These are phyloP conservation scores for Capsella bursapastoris DNA, from an alignment of 345 rosid species.

Conservation along the genomic window DNA sequence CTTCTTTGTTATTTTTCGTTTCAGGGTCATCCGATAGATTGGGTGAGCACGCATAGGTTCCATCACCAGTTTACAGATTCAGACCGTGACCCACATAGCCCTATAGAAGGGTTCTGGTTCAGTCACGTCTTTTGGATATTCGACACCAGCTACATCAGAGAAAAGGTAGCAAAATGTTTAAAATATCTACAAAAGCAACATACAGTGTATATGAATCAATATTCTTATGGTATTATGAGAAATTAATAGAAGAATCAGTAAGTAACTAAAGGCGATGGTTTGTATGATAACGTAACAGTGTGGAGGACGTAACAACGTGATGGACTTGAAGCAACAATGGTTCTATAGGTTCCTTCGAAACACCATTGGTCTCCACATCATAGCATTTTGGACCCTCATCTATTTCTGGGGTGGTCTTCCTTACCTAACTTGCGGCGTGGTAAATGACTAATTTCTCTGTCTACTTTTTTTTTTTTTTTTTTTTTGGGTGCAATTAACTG, in stretches of 20 bases:
- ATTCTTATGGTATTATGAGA: neutral
- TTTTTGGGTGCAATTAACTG: neutral
- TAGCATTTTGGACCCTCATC: slow-evolving; percentile 57
- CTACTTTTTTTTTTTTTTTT: neutral
- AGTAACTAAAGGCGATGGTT: neutral
- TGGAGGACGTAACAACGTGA: slow-evolving; percentile 77
- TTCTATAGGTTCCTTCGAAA: slow-evolving; percentile 68
- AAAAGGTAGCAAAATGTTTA: slow-evolving; percentile 27
- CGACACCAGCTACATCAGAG: slow-evolving; percentile 32
- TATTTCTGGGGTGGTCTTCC: slow-evolving; percentile 71
- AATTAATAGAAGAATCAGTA: neutral
- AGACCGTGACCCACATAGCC: slow-evolving; percentile 48
- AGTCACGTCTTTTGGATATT: slow-evolving; percentile 46
- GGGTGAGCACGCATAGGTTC: slow-evolving; percentile 49
- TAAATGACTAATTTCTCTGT: slow-evolving; percentile 25
- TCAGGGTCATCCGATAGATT: slow-evolving; percentile 47
- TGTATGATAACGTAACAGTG: slow-evolving; percentile 49
- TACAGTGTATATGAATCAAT: neutral
- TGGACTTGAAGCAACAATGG: slow-evolving; percentile 81
- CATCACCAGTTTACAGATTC: slow-evolving; percentile 47
- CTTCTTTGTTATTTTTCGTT: neutral
- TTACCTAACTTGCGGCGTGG: slow-evolving; percentile 91
- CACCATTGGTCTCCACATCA: slow-evolving; percentile 65
- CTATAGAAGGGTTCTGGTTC: slow-evolving; percentile 47
- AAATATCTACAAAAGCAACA: neutral